These are phyloP conservation scores for Tulasnella sp. DNA, from an alignment of 768 basidiomycete genomes.

Conservation along the genomic window DNA sequence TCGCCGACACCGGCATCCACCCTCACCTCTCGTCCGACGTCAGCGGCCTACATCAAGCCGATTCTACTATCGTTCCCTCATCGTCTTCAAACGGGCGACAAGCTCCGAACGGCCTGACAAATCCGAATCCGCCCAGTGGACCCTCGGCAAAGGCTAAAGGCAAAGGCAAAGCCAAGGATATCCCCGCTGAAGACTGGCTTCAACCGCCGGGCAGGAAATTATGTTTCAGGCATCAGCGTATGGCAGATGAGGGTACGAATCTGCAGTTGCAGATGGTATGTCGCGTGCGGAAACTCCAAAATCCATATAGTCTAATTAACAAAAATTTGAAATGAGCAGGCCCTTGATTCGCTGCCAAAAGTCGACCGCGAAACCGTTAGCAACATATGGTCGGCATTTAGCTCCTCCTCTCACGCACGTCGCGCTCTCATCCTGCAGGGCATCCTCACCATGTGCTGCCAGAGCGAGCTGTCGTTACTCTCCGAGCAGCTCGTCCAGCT, in stretches of 20 bases:
- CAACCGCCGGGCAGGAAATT: slow-evolving; percentile 60
- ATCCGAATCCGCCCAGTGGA: neutral
- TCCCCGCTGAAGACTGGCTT: slow-evolving; percentile 13
- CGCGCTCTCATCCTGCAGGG: slow-evolving; percentile 93
- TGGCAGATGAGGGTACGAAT: slow-evolving; percentile 93
- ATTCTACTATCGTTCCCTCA: neutral
- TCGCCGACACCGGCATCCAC: neutral
- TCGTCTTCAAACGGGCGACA: neutral
- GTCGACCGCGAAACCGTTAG: slow-evolving; percentile 83
- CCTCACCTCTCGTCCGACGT: neutral
- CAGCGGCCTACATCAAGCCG: neutral
- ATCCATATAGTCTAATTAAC: neutral
- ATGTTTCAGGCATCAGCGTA: slow-evolving; percentile 88
- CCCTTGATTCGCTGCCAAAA: slow-evolving; percentile 29
- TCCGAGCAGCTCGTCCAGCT: slow-evolving; percentile 85
- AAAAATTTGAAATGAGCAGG: neutral
- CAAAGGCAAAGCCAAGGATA: neutral
- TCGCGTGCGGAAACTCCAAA: neutral
- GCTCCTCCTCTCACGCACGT: slow-evolving; percentile 82
- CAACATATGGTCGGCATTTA: slow-evolving; percentile 93
- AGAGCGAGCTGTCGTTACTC: slow-evolving; percentile 93
- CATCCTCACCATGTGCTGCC: slow-evolving; percentile 98
- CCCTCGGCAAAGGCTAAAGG: neutral
- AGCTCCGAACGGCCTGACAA: neutral
- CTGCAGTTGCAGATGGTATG: slow-evolving; percentile 82